Evolutionary conservation across 2,329 filamentous ascomycete genomes (phyloP).

Genomic region (Colletotrichum cereale): DNA sequence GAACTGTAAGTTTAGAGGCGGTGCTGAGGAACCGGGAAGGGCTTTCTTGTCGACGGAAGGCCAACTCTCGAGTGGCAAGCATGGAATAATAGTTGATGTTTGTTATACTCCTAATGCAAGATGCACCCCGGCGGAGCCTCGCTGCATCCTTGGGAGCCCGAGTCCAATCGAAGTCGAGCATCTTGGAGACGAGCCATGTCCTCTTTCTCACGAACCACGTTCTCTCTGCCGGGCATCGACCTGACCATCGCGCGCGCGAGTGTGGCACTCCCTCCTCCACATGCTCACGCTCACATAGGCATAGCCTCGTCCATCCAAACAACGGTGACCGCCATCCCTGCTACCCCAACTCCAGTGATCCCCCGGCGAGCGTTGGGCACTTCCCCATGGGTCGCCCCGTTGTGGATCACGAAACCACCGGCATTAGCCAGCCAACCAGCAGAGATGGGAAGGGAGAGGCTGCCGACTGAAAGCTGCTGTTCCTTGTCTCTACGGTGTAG

Average conservation of each 20-base stretch:
- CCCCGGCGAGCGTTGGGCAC: conserved; percentile 15
- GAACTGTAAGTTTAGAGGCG: too few species aligned
- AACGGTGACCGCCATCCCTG: conserved; percentile 10
- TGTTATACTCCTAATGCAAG: neutral
- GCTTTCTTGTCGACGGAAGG: neutral
- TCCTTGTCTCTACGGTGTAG: conserved; percentile 1
- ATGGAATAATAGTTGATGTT: neutral
- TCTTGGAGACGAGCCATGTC: neutral
- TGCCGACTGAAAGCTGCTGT: neutral
- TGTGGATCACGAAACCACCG: conserved; percentile 9
- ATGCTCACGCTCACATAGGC: neutral
- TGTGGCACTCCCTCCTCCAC: conserved; percentile 4
- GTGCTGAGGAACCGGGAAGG: neutral
- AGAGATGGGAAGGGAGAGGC: neutral
- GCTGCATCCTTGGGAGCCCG: neutral
- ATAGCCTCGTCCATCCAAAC: conserved; percentile 7
- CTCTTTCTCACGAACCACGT: neutral
- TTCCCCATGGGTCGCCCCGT: conserved; percentile 22
- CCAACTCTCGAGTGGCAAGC: neutral
- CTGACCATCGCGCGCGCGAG: neutral
- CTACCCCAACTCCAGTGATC: conserved; percentile 14
- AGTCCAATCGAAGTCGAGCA: neutral
- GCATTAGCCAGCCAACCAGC: neutral
- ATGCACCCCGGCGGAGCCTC: conserved; percentile 2
- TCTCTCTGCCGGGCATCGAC: neutral